A percentile compares a stretch with the other conserved stretches of the same genome.
Evolutionary conservation across 2,329 filamentous ascomycete species (phyloP).

Genomic region (Aspergillaceae sp.): DNA sequence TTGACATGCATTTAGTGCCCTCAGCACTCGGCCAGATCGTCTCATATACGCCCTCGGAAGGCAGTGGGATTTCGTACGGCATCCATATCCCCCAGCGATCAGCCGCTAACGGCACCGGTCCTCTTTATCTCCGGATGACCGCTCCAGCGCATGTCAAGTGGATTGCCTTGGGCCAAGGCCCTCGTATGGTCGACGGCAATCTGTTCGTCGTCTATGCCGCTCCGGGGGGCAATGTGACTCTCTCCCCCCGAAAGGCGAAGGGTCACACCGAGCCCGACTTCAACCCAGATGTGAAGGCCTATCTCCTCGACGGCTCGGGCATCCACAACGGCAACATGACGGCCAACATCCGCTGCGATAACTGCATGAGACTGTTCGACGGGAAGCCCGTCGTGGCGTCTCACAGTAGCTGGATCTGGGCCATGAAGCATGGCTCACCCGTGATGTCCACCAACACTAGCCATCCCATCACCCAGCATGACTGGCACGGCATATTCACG

Average conservation of each 20-base stretch:
- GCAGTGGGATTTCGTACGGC: slow-evolving; percentile 29
- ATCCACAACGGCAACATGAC: slow-evolving; percentile 45
- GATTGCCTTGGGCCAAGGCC: slow-evolving; percentile 50
- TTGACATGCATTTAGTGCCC: slow-evolving; percentile 6
- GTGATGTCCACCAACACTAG: slow-evolving; percentile 40
- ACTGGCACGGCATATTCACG: slow-evolving; percentile 32
- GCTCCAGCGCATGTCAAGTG: slow-evolving; percentile 47
- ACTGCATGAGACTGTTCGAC: slow-evolving; percentile 46
- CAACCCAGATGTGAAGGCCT: slow-evolving; percentile 37
- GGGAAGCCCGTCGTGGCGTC: slow-evolving; percentile 40
- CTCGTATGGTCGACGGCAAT: slow-evolving; percentile 46
- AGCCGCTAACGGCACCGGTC: slow-evolving; percentile 42
- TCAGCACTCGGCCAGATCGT: slow-evolving; percentile 11
- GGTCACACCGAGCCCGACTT: slow-evolving; percentile 38
- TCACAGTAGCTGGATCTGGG: slow-evolving; percentile 45
- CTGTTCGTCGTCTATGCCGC: slow-evolving; percentile 54
- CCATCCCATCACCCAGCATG: slow-evolving; percentile 40
- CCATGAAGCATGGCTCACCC: slow-evolving; percentile 37
- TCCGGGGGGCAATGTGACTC: slow-evolving; percentile 47
- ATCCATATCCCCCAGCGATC: slow-evolving; percentile 49
- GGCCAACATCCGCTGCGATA: slow-evolving; percentile 50
- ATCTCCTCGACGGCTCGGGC: slow-evolving; percentile 46
- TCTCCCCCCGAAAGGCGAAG: slow-evolving; percentile 44
- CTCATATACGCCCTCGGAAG: slow-evolving; percentile 13
- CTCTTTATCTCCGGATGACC: slow-evolving; percentile 51